These are phyloP conservation scores for Juglanconis oblonga DNA, from an alignment of 2,329 filamentous ascomycete species.

Conservation along the genomic window DNA sequence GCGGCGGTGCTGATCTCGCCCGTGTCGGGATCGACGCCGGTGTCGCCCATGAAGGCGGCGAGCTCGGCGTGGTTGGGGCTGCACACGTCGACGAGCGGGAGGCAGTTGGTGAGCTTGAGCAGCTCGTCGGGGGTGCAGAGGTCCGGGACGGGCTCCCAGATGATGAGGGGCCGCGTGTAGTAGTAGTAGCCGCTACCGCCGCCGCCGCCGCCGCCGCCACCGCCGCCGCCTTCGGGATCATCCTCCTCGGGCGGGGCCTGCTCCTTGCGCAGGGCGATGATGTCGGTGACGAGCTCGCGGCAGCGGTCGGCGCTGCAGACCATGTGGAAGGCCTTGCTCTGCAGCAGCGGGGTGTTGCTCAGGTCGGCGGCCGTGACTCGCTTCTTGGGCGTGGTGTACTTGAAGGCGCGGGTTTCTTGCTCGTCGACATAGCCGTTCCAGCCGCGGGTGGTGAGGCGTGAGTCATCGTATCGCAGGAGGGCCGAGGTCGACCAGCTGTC, in stretches of 20 bases:
- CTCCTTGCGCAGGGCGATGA: conserved; percentile 56
- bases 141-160: conserved; percentile 96
- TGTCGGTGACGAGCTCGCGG: conserved; percentile 70
- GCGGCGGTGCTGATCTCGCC: conserved; percentile 50
- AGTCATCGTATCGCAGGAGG: conserved; percentile 62
- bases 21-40: conserved; percentile 51
- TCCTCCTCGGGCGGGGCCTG: conserved; percentile 21
- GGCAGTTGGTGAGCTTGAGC: conserved; percentile 61
- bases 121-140: conserved; percentile 71
- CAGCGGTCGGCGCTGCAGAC: conserved; percentile 80
- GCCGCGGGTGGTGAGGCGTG: conserved; percentile 77
- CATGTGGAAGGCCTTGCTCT: conserved; percentile 78
- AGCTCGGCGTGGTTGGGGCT: conserved; percentile 87
- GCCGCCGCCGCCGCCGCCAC: neutral
- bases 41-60: conserved; percentile 74
- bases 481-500: conserved; percentile 73
- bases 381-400: conserved; percentile 82
- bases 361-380: conserved; percentile 74
- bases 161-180: conserved; percentile 66
- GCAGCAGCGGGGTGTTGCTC: conserved; percentile 55
- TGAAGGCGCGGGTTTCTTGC: conserved; percentile 71
- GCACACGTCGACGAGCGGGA: conserved; percentile 60
- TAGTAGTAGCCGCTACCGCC: conserved; percentile 24
- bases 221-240: conserved; percentile 23
- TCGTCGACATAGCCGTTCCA: conserved; percentile 86